Base-by-base conservation (phyloP, 331 rosid species). In the Erythrophleum ivorense region DNA sequence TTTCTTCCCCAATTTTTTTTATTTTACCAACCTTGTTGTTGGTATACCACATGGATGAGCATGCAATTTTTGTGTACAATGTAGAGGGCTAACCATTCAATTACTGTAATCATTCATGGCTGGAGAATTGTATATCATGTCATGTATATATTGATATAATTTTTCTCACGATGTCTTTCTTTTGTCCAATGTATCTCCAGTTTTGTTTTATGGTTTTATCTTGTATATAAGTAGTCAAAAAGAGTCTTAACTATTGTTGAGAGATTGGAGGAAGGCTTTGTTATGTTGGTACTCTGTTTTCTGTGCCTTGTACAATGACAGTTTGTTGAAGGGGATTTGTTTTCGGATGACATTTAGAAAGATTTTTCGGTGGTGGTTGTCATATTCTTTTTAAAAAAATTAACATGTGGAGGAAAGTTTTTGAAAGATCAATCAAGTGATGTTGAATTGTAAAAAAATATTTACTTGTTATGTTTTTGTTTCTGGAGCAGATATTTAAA, bases 11-110 rank as follows among this genome's bases (percentile, higher is more conserved):
- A 58, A 77, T 67, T 77, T 75, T 62, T 62, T 81, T 81, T 78
- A 77, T 80, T 72, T 31, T 33, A 70, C 84, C 45, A n/a, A 68
- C 80, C 74, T 57, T 67, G 36, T 84, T 80, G 84, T 73, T 76
- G 78, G 94, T 79, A 50, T 81, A 82, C 75, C 49, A 6, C 80
- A 62, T 64, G 80, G 87, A 81, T 87, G 79, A 81, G 84, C 78
- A 77, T 87, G 85, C 82, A 65, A 73, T 52, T 80, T 54, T 76
- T 86, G 64, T 84, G 73, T 70, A 82, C 84, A 83, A 82, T 84
- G 89, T 89, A 88, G 88, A 79, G 86, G 72, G 76, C 88, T 87
- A 91, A 91, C 94, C 91, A 81, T 84, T 85, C 78, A 60, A 78
- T 85, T 73, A 19, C 67, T 75, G 88, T 80, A 86, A 81, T 80